Percentiles rank a stretch among this genome's conserved stretches.
phyloP scores from a whole-genome alignment of 1,139 yeast genomes.

The Geotrichum macrosporum region DNA sequence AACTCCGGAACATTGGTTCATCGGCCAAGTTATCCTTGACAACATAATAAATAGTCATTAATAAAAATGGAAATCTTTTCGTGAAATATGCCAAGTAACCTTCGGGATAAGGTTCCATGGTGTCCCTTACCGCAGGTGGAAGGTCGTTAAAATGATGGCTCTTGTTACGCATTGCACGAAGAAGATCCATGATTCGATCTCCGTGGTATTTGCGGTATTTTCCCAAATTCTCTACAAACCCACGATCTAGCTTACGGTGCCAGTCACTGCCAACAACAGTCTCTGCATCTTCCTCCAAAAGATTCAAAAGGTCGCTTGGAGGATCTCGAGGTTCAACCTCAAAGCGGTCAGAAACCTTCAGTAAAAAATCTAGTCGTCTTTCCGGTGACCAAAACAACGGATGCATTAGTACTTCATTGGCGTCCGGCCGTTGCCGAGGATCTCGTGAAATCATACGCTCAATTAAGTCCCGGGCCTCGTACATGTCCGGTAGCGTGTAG shows the following conservation, averaged over 20 bases:
- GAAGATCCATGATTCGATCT: conserved; percentile 71
- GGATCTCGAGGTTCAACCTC: conserved; percentile 87
- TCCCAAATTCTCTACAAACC: conserved; percentile 77
- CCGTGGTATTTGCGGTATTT: conserved; percentile 85
- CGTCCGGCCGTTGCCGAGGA: conserved; percentile 72
- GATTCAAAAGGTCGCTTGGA: conserved; percentile 59
- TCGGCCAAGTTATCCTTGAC: conserved; percentile 53
- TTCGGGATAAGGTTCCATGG: conserved; percentile 76
- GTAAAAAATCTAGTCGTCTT: conserved; percentile 72
- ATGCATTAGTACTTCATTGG: conserved; percentile 63
- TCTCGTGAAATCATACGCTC: conserved; percentile 63
- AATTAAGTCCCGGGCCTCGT: conserved; percentile 71
- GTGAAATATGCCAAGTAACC: conserved; percentile 79
- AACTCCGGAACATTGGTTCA: conserved; percentile 59
- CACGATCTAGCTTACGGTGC: conserved; percentile 66
- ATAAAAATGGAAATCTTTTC: conserved; percentile 65
- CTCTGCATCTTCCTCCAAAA: conserved; percentile 55
- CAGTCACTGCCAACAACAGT: conserved; percentile 65
- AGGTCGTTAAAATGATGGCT: conserved; percentile 90
- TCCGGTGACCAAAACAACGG: conserved; percentile 84
- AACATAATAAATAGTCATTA: conserved; percentile 70
- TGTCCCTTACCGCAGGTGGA: conserved; percentile 52
- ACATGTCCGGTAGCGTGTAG: conserved; percentile 43
- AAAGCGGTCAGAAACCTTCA: conserved; percentile 85
- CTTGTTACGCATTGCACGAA: conserved; percentile 87